Conservation (phyloP, 2,329 filamentous ascomycete genomes). For the Triangularia setosa region DNA sequence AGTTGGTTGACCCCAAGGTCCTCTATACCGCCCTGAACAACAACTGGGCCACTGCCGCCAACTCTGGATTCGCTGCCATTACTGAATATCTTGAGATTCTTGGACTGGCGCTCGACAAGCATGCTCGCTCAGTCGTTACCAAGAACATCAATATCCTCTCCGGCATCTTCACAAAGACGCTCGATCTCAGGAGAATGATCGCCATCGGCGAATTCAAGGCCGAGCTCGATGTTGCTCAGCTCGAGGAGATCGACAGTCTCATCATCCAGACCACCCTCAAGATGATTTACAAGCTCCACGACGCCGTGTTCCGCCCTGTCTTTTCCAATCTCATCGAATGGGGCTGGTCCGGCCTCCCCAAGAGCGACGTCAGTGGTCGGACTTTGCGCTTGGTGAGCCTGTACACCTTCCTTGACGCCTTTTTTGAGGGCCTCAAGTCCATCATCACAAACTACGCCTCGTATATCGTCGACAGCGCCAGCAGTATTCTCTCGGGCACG, state of each 20-base stretch:
- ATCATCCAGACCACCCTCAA: conserved; percentile 72
- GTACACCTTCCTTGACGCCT: conserved; percentile 73
- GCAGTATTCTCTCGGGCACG: conserved; percentile 41
- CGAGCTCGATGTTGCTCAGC: conserved; percentile 39
- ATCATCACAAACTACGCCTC: conserved; percentile 90
- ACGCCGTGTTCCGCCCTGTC: conserved; percentile 85
- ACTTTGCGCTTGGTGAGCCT: conserved; percentile 67
- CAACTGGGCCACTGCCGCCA: conserved; percentile 65
- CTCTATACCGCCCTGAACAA: conserved; percentile 68
- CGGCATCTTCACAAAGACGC: conserved; percentile 53
- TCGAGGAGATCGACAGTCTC: conserved; percentile 59
- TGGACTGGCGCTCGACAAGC: conserved; percentile 67
- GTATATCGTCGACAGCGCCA: conserved; percentile 74
- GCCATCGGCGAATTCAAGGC: conserved; percentile 41
- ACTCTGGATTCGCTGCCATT: conserved; percentile 58
- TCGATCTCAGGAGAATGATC: conserved; percentile 63
- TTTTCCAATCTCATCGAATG: conserved; percentile 86
- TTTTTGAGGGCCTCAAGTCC: conserved; percentile 85
- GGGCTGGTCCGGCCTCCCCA: conserved; percentile 58
- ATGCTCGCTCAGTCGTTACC: conserved; percentile 72
- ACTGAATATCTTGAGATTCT: conserved; percentile 68
- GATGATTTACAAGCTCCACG: conserved; percentile 96
- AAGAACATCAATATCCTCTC: conserved; percentile 71
- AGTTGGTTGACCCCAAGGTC: conserved; percentile 72
- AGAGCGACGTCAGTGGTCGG: conserved; percentile 56